These are phyloP conservation scores for Lathyrus aphaca DNA, from an alignment of 306 rosid species.

Conservation along the genomic window DNA sequence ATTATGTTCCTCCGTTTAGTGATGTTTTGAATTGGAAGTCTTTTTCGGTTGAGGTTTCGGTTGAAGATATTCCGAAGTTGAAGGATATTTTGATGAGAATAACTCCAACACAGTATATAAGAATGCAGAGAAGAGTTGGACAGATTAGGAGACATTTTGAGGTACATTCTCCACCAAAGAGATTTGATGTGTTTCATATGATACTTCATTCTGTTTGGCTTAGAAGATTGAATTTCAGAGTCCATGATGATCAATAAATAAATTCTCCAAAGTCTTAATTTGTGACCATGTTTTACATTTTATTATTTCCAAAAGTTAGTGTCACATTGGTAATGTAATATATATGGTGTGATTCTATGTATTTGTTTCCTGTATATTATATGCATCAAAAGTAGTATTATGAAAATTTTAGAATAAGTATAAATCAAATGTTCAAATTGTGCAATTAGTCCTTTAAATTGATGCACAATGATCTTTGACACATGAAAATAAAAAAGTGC, in stretches of 20 bases:
- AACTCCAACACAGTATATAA: conserved; percentile 57
- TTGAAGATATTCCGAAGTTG: conserved; percentile 70
- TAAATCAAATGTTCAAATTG: background rate
- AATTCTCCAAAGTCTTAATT: background rate
- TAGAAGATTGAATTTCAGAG: conserved; percentile 68
- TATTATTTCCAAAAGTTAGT: background rate
- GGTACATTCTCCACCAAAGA: conserved; percentile 68
- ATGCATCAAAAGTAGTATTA: background rate
- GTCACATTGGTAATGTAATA: background rate
- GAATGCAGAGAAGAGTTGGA: conserved; percentile 74
- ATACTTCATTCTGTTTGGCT: conserved; percentile 95
- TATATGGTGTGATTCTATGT: background rate
- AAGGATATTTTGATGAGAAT: conserved; percentile 62
- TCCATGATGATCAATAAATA: conserved; percentile 46
- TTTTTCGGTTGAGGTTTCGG: conserved; percentile 67
- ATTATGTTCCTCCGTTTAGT: conserved; percentile 78
- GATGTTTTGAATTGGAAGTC: conserved; percentile 86
- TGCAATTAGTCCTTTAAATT: background rate
- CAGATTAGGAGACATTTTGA: conserved; percentile 77
- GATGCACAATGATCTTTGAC: background rate
- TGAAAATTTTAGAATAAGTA: background rate
- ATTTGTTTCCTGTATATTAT: conserved; percentile 9
- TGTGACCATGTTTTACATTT: background rate
- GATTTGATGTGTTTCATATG: conserved; percentile 88
- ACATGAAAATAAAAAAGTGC: background rate